Evolutionary conservation across 1,139 yeast species (phyloP).

Genomic region (Petasospora fabianii): DNA sequence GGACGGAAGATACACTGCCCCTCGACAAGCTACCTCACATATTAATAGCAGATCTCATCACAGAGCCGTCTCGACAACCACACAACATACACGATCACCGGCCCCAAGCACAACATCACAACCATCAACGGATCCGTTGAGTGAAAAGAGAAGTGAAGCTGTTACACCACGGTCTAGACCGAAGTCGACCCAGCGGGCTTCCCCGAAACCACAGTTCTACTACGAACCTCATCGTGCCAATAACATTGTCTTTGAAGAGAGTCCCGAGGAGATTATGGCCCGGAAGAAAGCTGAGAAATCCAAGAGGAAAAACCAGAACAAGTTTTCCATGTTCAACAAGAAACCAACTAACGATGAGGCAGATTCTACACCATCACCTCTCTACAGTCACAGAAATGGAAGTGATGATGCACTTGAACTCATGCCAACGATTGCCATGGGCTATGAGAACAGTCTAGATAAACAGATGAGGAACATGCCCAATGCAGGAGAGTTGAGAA

Average conservation of each 20-base stretch:
- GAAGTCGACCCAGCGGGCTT: not conserved
- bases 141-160: too few species aligned
- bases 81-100: too few species aligned
- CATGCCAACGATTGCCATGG: conserved; percentile 28
- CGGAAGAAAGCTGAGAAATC: conserved; percentile 3
- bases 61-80: too few species aligned
- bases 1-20: too few species aligned
- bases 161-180: too few species aligned
- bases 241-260: conserved; percentile 12
- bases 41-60: too few species aligned
- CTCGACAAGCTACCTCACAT: too few species aligned
- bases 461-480: conserved; percentile 13
- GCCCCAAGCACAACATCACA: too few species aligned
- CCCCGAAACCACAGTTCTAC: not conserved
- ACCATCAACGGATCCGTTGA: too few species aligned
- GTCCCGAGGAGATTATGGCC: conserved; percentile 3
- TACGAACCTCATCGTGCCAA: conserved; percentile 14
- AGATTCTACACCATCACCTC: not conserved
- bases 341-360: not conserved
- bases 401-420: conserved; percentile 24
- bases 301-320: not conserved
- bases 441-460: conserved; percentile 25
- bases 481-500: conserved; percentile 21
- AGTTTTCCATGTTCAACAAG: conserved; percentile 4
- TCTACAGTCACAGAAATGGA: conserved; percentile 14